These are phyloP conservation scores for Botrytis porri DNA, from an alignment of 2,329 filamentous ascomycete species.

Conservation along the genomic window DNA sequence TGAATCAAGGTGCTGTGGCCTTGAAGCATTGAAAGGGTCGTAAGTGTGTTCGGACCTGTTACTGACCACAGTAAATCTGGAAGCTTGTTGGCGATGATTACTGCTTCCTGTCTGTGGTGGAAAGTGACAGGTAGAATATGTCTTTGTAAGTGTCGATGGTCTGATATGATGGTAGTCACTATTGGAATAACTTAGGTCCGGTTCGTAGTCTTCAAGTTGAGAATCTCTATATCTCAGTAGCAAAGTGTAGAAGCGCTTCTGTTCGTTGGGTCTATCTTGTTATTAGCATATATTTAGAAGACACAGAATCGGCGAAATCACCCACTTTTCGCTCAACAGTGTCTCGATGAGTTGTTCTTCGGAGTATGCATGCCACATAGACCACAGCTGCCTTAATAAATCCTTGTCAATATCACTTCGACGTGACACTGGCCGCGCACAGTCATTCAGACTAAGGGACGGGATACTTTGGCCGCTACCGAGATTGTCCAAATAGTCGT, in stretches of 20 bases:
- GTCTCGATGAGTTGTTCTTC: slow-evolving; percentile 69
- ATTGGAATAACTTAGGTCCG: slow-evolving; percentile 75
- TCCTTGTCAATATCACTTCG: slow-evolving; percentile 73
- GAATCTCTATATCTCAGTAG: slow-evolving; percentile 79
- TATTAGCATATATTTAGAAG: not conserved
- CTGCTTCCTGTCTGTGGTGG: slow-evolving; percentile 46
- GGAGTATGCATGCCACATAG: slow-evolving; percentile 84
- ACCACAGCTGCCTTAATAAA: slow-evolving; percentile 79
- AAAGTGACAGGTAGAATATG: slow-evolving; percentile 61
- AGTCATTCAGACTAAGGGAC: slow-evolving; percentile 57
- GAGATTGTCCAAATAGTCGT: slow-evolving; percentile 67
- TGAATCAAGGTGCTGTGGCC: slow-evolving; percentile 44
- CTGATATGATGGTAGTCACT: slow-evolving; percentile 87
- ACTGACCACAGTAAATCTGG: slow-evolving; percentile 64
- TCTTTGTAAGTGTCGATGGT: slow-evolving; percentile 55
- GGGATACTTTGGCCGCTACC: slow-evolving; percentile 45
- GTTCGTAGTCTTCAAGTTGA: slow-evolving; percentile 82
- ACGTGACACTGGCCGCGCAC: slow-evolving; percentile 56
- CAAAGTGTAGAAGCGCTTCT: slow-evolving; percentile 89
- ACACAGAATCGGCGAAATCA: slow-evolving; percentile 25
- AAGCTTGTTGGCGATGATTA: slow-evolving; percentile 51
- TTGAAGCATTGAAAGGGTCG: slow-evolving; percentile 71
- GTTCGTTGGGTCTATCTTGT: slow-evolving; percentile 69
- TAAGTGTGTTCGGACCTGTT: slow-evolving; percentile 69
- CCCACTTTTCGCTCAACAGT: slow-evolving; percentile 64